Evolutionary conservation across 108 stramenopile species (phyloP).

Genomic region (Fragilariopsis cylindrus): DNA sequence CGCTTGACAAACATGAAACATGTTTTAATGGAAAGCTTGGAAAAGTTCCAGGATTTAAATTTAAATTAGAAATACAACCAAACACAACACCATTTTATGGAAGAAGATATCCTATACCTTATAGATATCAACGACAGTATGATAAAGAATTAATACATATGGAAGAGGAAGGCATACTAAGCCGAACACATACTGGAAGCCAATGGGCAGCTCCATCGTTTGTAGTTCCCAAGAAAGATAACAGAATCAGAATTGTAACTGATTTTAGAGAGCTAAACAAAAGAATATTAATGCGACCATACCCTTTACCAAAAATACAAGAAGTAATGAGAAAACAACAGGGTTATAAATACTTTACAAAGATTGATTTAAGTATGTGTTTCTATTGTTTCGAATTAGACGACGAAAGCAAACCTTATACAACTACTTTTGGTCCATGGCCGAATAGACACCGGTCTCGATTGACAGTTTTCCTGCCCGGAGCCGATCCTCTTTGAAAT

Average conservation of each 20-base stretch:
- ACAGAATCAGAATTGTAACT: conserved; percentile 20
- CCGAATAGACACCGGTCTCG: conserved; percentile 58
- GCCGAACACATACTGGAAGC: neutral
- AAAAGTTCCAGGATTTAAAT: conserved; percentile 28
- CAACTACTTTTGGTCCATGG: conserved; percentile 52
- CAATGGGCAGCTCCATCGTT: conserved; percentile 31
- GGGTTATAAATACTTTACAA: conserved; percentile 43
- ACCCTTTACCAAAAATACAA: conserved; percentile 45
- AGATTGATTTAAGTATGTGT: conserved; percentile 51
- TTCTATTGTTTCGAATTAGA: conserved; percentile 39
- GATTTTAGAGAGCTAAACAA: conserved; percentile 42
- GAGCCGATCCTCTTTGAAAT: conserved; percentile 24
- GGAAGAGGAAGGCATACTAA: conserved; percentile 1
- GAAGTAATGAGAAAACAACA: conserved; percentile 29
- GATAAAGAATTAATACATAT: neutral
- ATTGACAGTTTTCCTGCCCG: conserved; percentile 47
- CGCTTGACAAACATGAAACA: neutral
- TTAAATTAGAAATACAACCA: conserved; percentile 35
- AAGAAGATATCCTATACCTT: conserved; percentile 24
- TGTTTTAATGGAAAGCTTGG: conserved; percentile 34
- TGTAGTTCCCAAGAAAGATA: conserved; percentile 45
- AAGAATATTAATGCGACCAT: conserved; percentile 39
- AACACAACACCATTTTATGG: conserved; percentile 27
- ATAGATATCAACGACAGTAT: neutral
- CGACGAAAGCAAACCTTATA: conserved; percentile 15